Base-by-base conservation (phyloP, 108 stramenopile species). In the Fragilariopsis cylindrus region DNA sequence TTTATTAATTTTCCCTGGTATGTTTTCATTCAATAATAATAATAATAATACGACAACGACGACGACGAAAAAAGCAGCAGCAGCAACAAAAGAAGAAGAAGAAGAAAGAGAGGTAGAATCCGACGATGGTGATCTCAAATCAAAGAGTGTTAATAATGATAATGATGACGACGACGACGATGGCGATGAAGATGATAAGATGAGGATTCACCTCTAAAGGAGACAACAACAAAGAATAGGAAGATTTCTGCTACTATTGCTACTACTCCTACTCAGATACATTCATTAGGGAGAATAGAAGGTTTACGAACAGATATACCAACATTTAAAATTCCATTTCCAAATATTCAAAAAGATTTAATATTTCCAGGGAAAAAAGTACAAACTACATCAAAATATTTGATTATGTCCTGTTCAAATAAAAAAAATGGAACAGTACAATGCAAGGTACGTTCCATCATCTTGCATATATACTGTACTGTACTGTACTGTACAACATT, bases 291-390 rank as follows among this genome's bases (percentile, higher is more conserved):
- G 76, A 81, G 60, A 3, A 50, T 84, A 3, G 75, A 72, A 46
- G 72, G 57, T 53, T 71, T 77, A 74, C 64, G 53, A 56, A 79
- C 74, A 48, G 71, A 65, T 66, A 78, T 39, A 15, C 79, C 71
- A 4, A 64, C 68, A 39, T 60, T 85, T 71, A 54, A 52, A 12
- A 75, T 84, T 42, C 74, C 83, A 3, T 79, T 76, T 77, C 69
- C 78, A 7, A 55, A 70, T 48, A 18, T 41, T 6, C 21, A 57
- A 18, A 57, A 69, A 18, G 13, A 16, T n/a, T 60, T 84, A 30
- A 71, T 79, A 16, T 79, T 84, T 76, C 75, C 74, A 7, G 83
- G 83, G 2, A 70, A 72, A 60, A 84, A 84, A 41, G 72, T 84
- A 7, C 60, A 72, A 11, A 80, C 83, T 1, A 49, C 78, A 16